Percentiles rank a stretch among this genome's conserved stretches.
These are phyloP conservation scores for Yamadazyma songkhlaensis DNA, from an alignment of 1,139 yeast genomes.

Conservation along the genomic window DNA sequence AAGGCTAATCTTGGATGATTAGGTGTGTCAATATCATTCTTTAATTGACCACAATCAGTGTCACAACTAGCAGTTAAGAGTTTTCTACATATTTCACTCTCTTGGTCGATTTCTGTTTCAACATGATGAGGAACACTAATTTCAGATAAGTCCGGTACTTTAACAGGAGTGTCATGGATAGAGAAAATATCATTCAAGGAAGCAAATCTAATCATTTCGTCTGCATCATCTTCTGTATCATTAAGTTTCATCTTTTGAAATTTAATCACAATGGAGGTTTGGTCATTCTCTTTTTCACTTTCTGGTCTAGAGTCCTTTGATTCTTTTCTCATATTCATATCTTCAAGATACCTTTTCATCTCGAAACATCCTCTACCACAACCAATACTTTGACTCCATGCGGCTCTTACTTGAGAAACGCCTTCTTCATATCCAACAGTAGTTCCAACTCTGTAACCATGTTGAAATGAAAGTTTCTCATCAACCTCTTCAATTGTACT, in stretches of 20 bases:
- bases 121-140: constrained; percentile 30
- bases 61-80: constrained; percentile 38
- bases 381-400: too few relatives aligned
- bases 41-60: constrained; percentile 36
- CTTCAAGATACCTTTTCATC: too few relatives aligned
- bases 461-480: constrained; percentile 1
- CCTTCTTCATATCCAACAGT: background rate
- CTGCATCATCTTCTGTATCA: constrained; percentile 15
- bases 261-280: too few relatives aligned
- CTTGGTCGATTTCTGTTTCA: constrained; percentile 30
- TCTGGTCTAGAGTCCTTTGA: too few relatives aligned
- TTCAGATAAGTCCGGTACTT: constrained; percentile 17
- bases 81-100: constrained; percentile 37
- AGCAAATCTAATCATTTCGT: constrained; percentile 28
- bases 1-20: constrained; percentile 51
- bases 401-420: background rate
- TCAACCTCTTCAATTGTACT: background rate
- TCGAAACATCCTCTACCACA: background rate
- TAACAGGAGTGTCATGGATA: constrained; percentile 18
- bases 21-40: constrained; percentile 33
- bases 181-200: constrained; percentile 37
- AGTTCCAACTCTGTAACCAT: background rate
- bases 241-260: background rate
- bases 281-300: too few relatives aligned
- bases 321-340: too few relatives aligned